phyloP scores from a whole-genome alignment of 305 asterid species.

The Striga hermonthica region DNA sequence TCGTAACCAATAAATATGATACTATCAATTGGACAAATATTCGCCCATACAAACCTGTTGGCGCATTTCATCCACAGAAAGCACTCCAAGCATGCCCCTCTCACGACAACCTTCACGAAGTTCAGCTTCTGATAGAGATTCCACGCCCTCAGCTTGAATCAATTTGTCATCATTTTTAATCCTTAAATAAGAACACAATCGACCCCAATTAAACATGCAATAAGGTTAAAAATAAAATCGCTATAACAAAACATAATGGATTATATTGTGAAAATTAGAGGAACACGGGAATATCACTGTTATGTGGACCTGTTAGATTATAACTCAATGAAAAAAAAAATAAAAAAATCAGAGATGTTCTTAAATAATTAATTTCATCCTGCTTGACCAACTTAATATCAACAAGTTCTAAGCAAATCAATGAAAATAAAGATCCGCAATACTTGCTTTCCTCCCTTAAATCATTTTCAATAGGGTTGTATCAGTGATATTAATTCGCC shows the following conservation, averaged over 20 bases:
- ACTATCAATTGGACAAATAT: conserved; percentile 11
- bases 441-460: neutral
- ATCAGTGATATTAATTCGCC: neutral
- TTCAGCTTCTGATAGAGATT: conserved; percentile 86
- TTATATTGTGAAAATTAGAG: too few species aligned
- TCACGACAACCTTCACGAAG: conserved; percentile 93
- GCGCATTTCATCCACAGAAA: conserved; percentile 89
- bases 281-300: too few species aligned
- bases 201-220: conserved; percentile 22
- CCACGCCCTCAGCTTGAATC: conserved; percentile 87
- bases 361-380: neutral
- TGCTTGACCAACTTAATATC: neutral
- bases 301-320: neutral
- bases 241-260: too few species aligned
- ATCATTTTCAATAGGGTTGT: neutral
- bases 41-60: conserved; percentile 53
- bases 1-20: conserved; percentile 11
- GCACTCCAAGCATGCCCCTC: conserved; percentile 81
- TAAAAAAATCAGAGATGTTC: neutral
- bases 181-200: conserved; percentile 36
- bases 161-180: conserved; percentile 73
- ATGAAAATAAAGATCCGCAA: neutral
- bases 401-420: neutral
- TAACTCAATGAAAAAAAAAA: neutral
- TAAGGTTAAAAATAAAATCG: neutral